Percentiles rank a stretch among this genome's conserved stretches.
phyloP scores from a whole-genome alignment of 225 moss, liverwort and hornwort genomes.

The Pseudoscleropodium purum region DNA sequence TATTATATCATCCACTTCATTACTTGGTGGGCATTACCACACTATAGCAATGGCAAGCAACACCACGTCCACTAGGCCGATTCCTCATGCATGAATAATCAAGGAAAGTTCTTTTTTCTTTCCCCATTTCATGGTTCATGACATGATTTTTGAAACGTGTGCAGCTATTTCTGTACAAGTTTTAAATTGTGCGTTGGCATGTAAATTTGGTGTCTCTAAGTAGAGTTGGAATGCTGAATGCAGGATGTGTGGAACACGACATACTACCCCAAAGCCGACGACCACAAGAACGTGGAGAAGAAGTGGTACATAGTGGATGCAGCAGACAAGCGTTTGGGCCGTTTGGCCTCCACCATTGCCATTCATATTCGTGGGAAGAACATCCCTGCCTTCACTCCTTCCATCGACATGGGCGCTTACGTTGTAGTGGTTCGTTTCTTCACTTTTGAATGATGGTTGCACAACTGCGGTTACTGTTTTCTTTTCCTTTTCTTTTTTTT shows the following conservation, averaged over 20 bases:
- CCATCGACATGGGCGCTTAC: constrained; percentile 65
- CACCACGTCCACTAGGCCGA: too few relatives aligned
- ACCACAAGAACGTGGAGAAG: constrained; percentile 64
- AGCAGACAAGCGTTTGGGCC: constrained; percentile 60
- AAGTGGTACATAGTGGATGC: constrained; percentile 80
- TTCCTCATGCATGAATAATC: too few relatives aligned
- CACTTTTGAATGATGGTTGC: neutral
- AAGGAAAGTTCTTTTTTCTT: too few relatives aligned
- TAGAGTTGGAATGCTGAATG: neutral
- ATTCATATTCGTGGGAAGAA: constrained; percentile 70
- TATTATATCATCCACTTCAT: neutral
- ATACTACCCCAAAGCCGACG: constrained; percentile 64
- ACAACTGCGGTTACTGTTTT: neutral
- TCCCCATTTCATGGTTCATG: neutral
- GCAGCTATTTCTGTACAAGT: neutral
- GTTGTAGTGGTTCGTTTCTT: constrained; percentile 46
- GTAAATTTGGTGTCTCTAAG: neutral
- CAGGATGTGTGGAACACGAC: constrained; percentile 77
- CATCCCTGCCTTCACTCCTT: constrained; percentile 46
- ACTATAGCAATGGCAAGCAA: neutral
- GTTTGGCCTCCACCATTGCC: constrained; percentile 53
- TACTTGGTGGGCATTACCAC: neutral
- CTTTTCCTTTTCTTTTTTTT: neutral
- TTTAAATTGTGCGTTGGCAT: neutral
- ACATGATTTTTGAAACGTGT: neutral